Conservation (phyloP, 2,329 filamentous ascomycete species). For the Teratosphaeria nubilosa region DNA sequence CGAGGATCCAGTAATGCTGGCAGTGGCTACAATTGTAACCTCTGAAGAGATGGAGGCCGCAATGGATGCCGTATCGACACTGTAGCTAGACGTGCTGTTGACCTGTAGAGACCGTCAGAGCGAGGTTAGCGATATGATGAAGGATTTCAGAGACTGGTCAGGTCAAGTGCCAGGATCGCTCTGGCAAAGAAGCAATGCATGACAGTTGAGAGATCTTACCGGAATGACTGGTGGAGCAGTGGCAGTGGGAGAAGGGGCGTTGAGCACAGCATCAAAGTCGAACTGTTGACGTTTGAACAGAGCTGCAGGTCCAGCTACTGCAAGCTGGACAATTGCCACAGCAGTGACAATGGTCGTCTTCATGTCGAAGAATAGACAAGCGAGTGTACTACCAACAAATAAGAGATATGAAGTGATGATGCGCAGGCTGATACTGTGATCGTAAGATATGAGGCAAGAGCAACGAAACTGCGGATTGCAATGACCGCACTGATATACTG, state of each 20-base stretch:
- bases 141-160: neutral
- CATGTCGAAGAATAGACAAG: neutral
- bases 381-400: neutral
- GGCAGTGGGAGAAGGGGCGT: constrained; percentile 8
- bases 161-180: neutral
- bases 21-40: constrained; percentile 12
- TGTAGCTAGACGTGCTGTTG: constrained; percentile 4
- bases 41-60: constrained; percentile 7
- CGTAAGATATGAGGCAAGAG: neutral
- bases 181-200: neutral
- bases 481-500: neutral
- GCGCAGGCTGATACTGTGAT: neutral
- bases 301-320: constrained; percentile 7
- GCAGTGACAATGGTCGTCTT: constrained; percentile 7
- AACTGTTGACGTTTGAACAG: constrained; percentile 11
- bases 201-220: neutral
- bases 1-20: constrained; percentile 4
- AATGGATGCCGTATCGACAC: constrained; percentile 3
- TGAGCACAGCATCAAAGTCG: constrained; percentile 9
- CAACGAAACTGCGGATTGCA: neutral
- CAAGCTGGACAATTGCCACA: constrained; percentile 10
- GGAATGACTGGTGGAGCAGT: constrained; percentile 9
- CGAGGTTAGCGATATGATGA: neutral
- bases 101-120: neutral
- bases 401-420: neutral